A percentile compares a stretch with the other conserved stretches of the same genome.
phyloP scores from a whole-genome alignment of 306 rosid species.

The Vigna mungo region DNA sequence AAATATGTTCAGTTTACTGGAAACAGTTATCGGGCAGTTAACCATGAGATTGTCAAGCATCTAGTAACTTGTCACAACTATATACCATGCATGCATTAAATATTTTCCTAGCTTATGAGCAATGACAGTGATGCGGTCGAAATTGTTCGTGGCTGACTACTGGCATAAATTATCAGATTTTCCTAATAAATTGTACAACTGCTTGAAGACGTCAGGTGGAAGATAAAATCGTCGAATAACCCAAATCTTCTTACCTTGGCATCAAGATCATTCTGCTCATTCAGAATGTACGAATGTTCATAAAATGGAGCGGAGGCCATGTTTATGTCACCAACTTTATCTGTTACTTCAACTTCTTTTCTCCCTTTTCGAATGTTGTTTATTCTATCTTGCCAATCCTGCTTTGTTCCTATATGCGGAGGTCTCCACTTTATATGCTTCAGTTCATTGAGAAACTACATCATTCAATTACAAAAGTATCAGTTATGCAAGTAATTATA shows the following conservation, averaged over 20 bases:
- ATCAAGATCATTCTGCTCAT: conserved; percentile 70
- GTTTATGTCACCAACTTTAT: conserved; percentile 57
- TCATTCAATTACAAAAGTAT: conserved; percentile 41
- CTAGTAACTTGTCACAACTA: conserved; percentile 27
- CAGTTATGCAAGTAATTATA: background rate
- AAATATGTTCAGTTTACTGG: conserved; percentile 27
- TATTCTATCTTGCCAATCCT: conserved; percentile 86
- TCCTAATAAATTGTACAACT: conserved; percentile 7
- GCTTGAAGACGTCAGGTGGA: conserved; percentile 29
- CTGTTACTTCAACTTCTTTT: conserved; percentile 64
- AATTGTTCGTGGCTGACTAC: conserved; percentile 25
- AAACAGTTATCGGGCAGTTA: conserved; percentile 28
- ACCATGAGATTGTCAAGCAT: conserved; percentile 9
- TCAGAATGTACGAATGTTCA: conserved; percentile 63
- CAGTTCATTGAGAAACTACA: conserved; percentile 60
- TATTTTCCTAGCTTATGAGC: conserved; percentile 18
- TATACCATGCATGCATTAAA: conserved; percentile 5
- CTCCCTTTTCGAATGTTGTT: conserved; percentile 72
- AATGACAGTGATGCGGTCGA: conserved; percentile 13
- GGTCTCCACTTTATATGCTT: conserved; percentile 80
- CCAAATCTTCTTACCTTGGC: conserved; percentile 67
- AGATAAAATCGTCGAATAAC: conserved; percentile 27
- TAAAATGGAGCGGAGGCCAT: conserved; percentile 62
- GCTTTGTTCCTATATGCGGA: conserved; percentile 71
- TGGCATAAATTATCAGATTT: conserved; percentile 34